A percentile compares a stretch with the other conserved stretches of the same genome.
Evolutionary conservation across 495 filamentous ascomycete genomes (phyloP).

Genomic region (Clavariopsis aquatica): DNA sequence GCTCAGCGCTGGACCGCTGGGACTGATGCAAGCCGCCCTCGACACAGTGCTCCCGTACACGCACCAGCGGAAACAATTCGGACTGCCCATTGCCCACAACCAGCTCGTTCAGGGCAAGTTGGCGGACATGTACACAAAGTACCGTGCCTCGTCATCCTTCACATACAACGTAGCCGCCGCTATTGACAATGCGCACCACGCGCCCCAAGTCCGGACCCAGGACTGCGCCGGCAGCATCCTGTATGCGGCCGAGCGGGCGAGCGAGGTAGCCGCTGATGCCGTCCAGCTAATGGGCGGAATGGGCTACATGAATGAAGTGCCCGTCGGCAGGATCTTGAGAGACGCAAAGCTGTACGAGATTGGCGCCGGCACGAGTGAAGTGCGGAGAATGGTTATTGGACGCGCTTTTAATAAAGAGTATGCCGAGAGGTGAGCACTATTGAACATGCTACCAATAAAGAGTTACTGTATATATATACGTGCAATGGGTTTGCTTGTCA

Average conservation of each 20-base stretch:
- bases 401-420: conserved; percentile 90
- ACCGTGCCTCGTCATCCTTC: conserved; percentile 68
- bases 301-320: conserved; percentile 95
- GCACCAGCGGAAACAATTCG: conserved; percentile 87
- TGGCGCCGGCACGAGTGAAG: conserved; percentile 92
- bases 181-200: conserved; percentile 67
- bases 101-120: conserved; percentile 92
- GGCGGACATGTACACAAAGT: conserved; percentile 96
- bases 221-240: conserved; percentile 95
- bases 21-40: conserved; percentile 90
- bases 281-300: conserved; percentile 94
- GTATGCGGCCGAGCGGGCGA: conserved; percentile 91
- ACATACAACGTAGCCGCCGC: conserved; percentile 62
- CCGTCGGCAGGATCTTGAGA: conserved; percentile 78
- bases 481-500: no score
- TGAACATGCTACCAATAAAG: no score
- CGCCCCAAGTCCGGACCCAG: conserved; percentile 61
- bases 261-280: conserved; percentile 84
- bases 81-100: conserved; percentile 82
- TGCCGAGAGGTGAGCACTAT: conserved; percentile 17
- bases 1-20: conserved; percentile 84
- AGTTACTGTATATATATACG: no score
- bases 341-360: conserved; percentile 97
- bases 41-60: conserved; percentile 88
- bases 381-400: conserved; percentile 91